Conservation (phyloP, 106 monocot genomes). For the Acorus gramineus region DNA sequence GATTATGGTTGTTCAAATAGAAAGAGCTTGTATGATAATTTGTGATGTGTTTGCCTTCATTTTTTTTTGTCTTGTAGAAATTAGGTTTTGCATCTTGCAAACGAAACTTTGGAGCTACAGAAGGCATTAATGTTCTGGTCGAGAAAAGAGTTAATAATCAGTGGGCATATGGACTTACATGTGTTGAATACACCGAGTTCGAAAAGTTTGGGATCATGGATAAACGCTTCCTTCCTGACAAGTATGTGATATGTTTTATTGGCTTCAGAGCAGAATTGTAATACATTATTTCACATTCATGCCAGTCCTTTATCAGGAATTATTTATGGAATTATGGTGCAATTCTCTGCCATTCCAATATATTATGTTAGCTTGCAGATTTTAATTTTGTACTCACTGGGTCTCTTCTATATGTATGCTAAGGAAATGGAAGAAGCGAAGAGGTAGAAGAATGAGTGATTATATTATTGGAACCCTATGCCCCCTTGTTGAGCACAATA, state of each 20-base stretch:
- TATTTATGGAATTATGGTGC: not conserved
- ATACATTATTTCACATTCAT: not conserved
- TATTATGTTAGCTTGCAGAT: too few relatives aligned
- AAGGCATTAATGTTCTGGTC: slow-evolving; percentile 92
- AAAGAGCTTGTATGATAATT: too few relatives aligned
- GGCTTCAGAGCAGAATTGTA: not conserved
- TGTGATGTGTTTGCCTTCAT: not conserved
- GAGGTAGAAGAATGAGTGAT: too few relatives aligned
- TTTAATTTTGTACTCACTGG: too few relatives aligned
- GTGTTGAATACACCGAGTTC: slow-evolving; percentile 96
- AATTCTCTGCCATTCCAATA: too few relatives aligned
- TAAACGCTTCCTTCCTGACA: slow-evolving; percentile 26
- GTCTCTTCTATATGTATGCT: too few relatives aligned
- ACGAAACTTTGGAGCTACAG: slow-evolving; percentile 71
- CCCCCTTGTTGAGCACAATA: too few relatives aligned
- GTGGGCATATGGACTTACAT: slow-evolving; percentile 87
- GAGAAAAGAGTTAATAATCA: slow-evolving; percentile 56
- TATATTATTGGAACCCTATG: too few relatives aligned
- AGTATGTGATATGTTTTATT: slow-evolving; percentile 20
- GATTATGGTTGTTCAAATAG: too few relatives aligned
- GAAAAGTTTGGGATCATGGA: slow-evolving; percentile 70
- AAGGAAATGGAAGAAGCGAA: too few relatives aligned
- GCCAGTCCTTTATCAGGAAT: too few relatives aligned
- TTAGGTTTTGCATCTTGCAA: slow-evolving; percentile 94
- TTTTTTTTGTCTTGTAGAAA: slow-evolving; percentile 52